phyloP scores from a whole-genome alignment of 352 stramenopile genomes.

The Pythium insidiosum region DNA sequence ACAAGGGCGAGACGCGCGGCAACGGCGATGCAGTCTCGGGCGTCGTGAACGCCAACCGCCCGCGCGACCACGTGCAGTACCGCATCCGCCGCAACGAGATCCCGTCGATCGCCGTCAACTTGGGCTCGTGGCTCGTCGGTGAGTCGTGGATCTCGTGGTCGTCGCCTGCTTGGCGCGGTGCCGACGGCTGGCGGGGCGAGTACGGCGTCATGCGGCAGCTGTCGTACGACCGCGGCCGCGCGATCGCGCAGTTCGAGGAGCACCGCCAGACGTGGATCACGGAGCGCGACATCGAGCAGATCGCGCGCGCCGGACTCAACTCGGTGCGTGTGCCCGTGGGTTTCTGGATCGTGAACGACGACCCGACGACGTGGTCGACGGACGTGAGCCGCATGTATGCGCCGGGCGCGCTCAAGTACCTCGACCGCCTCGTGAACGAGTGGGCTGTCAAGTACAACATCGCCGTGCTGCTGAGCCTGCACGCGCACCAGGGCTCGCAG shows the following conservation, averaged over 20 bases:
- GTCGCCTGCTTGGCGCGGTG: conserved; percentile 30
- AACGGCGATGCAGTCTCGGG: conserved; percentile 4
- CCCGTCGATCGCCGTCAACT: conserved; percentile 35
- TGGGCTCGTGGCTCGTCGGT: conserved; percentile 22
- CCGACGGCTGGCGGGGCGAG: conserved; percentile 4
- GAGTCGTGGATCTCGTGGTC: conserved; percentile 40
- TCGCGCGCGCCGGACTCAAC: conserved; percentile 28
- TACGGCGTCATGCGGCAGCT: conserved; percentile 6
- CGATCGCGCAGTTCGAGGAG: conserved; percentile 7
- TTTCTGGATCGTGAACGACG: conserved; percentile 45
- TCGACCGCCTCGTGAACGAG: conserved; percentile 8
- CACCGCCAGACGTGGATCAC: conserved; percentile 17
- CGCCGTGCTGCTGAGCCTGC: conserved; percentile 9
- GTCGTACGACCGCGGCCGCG: conserved; percentile 4
- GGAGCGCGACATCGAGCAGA: conserved; percentile 32
- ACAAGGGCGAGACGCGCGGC: neutral
- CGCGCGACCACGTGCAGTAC: conserved; percentile 12
- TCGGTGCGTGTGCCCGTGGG: conserved; percentile 48
- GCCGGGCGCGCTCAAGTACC: neutral
- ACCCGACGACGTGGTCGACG: conserved; percentile 2
- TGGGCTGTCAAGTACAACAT: conserved; percentile 12
- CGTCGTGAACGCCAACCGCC: conserved; percentile 3
- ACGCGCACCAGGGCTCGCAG: conserved; percentile 7
- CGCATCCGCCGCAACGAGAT: conserved; percentile 14
- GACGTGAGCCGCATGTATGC: conserved; percentile 1